phyloP scores from a whole-genome alignment of 139 green algal genomes.

The Chlamydomonas asymmetrica region DNA sequence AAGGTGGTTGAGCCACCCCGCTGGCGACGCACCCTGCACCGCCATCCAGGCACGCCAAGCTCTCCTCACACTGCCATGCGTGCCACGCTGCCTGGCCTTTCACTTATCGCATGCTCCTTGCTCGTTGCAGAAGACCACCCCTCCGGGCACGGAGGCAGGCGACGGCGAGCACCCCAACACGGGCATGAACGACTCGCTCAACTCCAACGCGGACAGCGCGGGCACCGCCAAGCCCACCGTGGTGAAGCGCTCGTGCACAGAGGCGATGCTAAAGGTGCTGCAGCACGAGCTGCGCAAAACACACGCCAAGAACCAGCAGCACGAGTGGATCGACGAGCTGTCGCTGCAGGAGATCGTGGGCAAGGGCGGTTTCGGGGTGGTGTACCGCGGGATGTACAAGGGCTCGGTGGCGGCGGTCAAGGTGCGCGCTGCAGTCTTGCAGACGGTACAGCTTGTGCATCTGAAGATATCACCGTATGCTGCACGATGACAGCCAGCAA shows the following conservation, averaged over 20 bases:
- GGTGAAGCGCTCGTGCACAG: slow-evolving; percentile 59
- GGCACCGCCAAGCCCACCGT: slow-evolving; percentile 49
- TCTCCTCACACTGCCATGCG: too few relatives aligned
- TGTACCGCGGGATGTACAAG: slow-evolving; percentile 67
- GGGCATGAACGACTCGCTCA: slow-evolving; percentile 1
- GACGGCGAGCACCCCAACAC: background rate
- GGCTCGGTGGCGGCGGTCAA: slow-evolving; percentile 62
- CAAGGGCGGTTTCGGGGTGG: slow-evolving; percentile 65
- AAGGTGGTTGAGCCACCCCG: too few relatives aligned
- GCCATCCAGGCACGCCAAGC: too few relatives aligned
- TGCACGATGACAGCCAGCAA: too few relatives aligned
- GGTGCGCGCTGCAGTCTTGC: too few relatives aligned
- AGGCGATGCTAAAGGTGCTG: slow-evolving; percentile 69
- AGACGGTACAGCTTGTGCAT: too few relatives aligned
- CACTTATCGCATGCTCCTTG: too few relatives aligned
- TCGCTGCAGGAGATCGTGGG: slow-evolving; percentile 56
- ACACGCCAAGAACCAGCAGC: slow-evolving; percentile 46
- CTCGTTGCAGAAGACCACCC: too few relatives aligned
- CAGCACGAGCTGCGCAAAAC: slow-evolving; percentile 67
- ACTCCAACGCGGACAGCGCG: slow-evolving; percentile 17
- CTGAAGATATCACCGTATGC: too few relatives aligned
- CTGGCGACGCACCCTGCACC: too few relatives aligned
- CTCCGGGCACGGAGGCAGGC: too few relatives aligned
- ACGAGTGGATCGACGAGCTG: slow-evolving; percentile 61
- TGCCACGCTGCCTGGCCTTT: too few relatives aligned